phyloP scores from a whole-genome alignment of 1,284 basidiomycete species.

The Sanghuangporus baumii region DNA sequence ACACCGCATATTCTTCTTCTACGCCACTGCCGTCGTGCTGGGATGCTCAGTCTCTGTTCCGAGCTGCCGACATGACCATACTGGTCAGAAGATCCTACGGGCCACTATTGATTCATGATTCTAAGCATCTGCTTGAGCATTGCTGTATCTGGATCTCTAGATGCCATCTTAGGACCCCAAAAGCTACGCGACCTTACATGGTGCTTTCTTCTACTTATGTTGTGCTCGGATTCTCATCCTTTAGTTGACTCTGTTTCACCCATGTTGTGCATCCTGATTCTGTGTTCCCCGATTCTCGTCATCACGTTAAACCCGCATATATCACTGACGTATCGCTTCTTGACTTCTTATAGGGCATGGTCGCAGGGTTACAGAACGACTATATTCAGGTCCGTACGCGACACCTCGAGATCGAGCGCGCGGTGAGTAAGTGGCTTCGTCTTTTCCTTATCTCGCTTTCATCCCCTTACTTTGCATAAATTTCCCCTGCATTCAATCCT shows the following conservation, averaged over 20 bases:
- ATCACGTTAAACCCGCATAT: neutral
- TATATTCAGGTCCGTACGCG: constrained; percentile 49
- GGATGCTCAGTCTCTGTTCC: neutral
- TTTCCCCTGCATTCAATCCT: neutral
- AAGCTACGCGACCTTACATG: no score
- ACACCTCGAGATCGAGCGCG: constrained; percentile 59
- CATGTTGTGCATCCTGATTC: neutral
- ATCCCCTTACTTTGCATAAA: neutral
- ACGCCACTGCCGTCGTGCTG: neutral
- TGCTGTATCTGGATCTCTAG: no score
- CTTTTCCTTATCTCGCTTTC: neutral
- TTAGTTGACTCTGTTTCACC: neutral
- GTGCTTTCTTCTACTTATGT: no score
- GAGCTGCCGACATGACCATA: no score
- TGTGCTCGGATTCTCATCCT: neutral
- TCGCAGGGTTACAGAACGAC: constrained; percentile 63
- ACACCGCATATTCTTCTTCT: neutral
- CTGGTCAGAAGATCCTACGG: no score
- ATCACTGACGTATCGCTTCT: neutral
- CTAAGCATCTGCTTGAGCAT: no score
- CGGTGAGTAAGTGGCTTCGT: constrained; percentile 36
- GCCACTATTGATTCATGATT: no score
- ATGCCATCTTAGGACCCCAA: no score
- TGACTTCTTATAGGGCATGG: constrained; percentile 50
- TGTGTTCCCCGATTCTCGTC: neutral